Conservation (phyloP, 2,329 filamentous ascomycete genomes). For the Ramularia endophylla region DNA sequence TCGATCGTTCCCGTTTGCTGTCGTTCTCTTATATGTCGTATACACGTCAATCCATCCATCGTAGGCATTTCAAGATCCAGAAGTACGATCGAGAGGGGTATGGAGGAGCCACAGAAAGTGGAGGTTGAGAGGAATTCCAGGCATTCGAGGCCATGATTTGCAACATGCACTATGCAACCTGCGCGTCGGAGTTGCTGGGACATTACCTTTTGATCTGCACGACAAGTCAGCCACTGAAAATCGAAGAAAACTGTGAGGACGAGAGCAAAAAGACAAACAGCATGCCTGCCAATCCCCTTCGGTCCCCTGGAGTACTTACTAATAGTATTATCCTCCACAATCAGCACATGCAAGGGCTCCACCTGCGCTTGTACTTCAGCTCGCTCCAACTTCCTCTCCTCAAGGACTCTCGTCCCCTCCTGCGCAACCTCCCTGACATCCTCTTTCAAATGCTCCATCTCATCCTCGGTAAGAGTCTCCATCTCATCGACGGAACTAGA, state of each 20-base stretch:
- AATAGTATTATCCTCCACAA: slow-evolving; percentile 31
- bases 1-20: slow-evolving; percentile 34
- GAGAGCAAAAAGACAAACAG: too few species aligned
- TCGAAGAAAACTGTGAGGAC: too few species aligned
- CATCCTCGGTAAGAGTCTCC: too few species aligned
- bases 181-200: slow-evolving; percentile 22
- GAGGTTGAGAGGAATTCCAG: slow-evolving; percentile 24
- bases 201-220: slow-evolving; percentile 26
- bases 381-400: not conserved
- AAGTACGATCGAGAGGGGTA: slow-evolving; percentile 25
- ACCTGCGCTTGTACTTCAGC: slow-evolving; percentile 1
- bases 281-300: too few species aligned
- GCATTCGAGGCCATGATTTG: slow-evolving; percentile 31
- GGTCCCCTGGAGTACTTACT: slow-evolving; percentile 10
- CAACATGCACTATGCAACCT: slow-evolving; percentile 27
- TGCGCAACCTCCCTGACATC: too few species aligned
- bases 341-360: slow-evolving; percentile 24
- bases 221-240: too few species aligned
- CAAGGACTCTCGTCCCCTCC: too few species aligned
- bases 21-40: slow-evolving; percentile 26
- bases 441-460: too few species aligned
- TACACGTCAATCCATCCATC: slow-evolving; percentile 30
- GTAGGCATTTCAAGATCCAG: slow-evolving; percentile 33
- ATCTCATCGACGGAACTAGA: too few species aligned
- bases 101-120: slow-evolving; percentile 17